Evolutionary conservation across 2,329 filamentous ascomycete genomes (phyloP).

Genomic region (Clonostachys byssicola): DNA sequence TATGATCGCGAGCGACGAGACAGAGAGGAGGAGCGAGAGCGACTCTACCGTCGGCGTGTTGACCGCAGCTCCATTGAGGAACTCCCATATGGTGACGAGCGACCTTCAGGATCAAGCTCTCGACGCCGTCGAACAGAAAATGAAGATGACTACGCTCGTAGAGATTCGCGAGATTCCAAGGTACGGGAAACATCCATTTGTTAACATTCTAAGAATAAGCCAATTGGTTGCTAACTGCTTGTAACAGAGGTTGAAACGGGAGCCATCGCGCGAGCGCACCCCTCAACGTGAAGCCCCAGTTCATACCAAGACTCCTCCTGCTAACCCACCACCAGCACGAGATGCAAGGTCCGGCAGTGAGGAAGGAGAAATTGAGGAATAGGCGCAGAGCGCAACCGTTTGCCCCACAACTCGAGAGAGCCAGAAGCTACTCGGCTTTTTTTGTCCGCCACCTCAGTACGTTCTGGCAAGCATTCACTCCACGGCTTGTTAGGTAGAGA

Average conservation of each 20-base stretch:
- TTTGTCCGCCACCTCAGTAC: not conserved
- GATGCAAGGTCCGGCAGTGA: slow-evolving; percentile 76
- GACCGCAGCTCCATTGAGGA: slow-evolving; percentile 80
- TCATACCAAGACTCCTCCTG: slow-evolving; percentile 52
- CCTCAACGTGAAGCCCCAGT: slow-evolving; percentile 51
- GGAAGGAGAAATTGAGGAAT: slow-evolving; percentile 96
- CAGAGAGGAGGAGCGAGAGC: slow-evolving; percentile 85
- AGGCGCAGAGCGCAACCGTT: slow-evolving; percentile 15
- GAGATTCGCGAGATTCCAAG: slow-evolving; percentile 66
- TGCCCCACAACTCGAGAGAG: too few species aligned
- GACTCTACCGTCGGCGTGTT: slow-evolving; percentile 74
- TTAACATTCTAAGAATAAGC: not conserved
- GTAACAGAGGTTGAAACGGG: slow-evolving; percentile 50
- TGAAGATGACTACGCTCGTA: slow-evolving; percentile 64
- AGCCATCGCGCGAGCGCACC: slow-evolving; percentile 56
- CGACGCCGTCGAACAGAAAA: slow-evolving; percentile 77
- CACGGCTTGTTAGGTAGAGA: too few species aligned
- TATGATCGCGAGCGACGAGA: slow-evolving; percentile 87
- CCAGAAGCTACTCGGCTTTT: too few species aligned
- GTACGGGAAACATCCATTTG: slow-evolving; percentile 26
- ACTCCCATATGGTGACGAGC: slow-evolving; percentile 82
- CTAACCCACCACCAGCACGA: slow-evolving; percentile 16
- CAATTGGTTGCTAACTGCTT: too few species aligned
- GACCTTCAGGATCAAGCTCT: slow-evolving; percentile 46
- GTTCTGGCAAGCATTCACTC: not conserved